phyloP scores from a whole-genome alignment of 768 basidiomycete species.

The Cystofilobasidium ferigula region DNA sequence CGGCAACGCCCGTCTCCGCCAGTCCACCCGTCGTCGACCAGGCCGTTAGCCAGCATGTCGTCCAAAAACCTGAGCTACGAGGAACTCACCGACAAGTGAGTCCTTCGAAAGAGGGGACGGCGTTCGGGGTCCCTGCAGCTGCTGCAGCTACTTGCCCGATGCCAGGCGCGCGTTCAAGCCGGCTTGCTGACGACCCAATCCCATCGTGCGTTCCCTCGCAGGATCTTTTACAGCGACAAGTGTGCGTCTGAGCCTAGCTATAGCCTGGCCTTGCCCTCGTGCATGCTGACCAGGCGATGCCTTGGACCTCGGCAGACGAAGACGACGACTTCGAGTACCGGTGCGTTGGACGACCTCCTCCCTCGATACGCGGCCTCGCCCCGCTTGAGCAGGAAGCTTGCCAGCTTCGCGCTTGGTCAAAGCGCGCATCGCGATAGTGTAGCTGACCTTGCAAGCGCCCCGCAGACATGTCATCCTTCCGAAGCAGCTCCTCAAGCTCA shows the following conservation, averaged over 20 bases:
- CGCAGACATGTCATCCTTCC: constrained; percentile 86
- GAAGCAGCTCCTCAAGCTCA: constrained; percentile 82
- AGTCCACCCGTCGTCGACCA: no score
- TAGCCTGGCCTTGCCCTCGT: no score
- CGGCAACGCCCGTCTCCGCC: neutral
- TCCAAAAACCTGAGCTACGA: constrained; percentile 13
- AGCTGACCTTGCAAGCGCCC: neutral
- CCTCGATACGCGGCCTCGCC: no score
- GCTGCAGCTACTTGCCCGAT: no score
- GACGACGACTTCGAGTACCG: constrained; percentile 84
- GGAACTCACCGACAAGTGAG: constrained; percentile 20
- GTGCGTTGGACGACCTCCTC: constrained; percentile 20
- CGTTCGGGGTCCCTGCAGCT: no score
- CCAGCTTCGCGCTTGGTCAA: no score
- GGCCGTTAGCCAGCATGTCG: neutral
- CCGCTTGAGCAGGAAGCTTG: no score
- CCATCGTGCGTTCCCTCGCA: neutral
- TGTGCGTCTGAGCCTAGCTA: neutral
- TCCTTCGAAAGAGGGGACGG: neutral
- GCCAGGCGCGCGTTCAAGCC: no score
- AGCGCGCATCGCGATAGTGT: neutral
- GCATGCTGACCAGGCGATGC: neutral
- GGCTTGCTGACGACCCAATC: neutral
- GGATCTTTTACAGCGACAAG: constrained; percentile 21
- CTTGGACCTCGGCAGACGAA: neutral